A percentile compares a stretch with the other conserved stretches of the same genome.
Conservation (phyloP, 2,329 filamentous ascomycete species). For the Pyrenophora graminea region DNA sequence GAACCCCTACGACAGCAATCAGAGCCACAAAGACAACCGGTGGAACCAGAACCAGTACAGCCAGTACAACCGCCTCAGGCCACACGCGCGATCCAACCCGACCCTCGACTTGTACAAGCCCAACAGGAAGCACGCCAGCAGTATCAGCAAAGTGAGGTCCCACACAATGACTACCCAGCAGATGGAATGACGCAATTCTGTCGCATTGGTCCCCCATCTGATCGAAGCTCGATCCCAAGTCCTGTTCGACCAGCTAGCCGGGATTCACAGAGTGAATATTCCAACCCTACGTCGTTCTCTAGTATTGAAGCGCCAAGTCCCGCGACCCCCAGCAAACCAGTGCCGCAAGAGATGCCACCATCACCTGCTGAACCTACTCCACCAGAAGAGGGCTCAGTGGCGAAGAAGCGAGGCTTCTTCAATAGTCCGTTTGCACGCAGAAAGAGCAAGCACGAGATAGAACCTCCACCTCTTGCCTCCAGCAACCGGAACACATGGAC, state of each 20-base stretch:
- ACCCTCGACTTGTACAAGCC: constrained; percentile 43
- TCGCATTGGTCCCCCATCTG: constrained; percentile 72
- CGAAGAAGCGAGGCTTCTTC: constrained; percentile 84
- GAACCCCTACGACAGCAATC: constrained; percentile 4
- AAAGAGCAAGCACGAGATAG: constrained; percentile 83
- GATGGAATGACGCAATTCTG: constrained; percentile 99
- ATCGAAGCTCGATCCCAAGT: constrained; percentile 69
- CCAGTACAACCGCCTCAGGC: constrained; percentile 14
- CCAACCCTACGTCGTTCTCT: constrained; percentile 84
- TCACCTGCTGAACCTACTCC: constrained; percentile 30
- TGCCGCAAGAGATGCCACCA: constrained; percentile 17
- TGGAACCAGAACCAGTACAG: constrained; percentile 8
- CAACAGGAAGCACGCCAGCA: constrained; percentile 46
- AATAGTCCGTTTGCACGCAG: constrained; percentile 85
- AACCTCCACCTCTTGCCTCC: constrained; percentile 52
- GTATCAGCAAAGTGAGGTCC: constrained; percentile 63
- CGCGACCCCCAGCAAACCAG: constrained; percentile 70
- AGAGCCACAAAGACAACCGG: constrained; percentile 11
- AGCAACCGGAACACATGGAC: constrained; percentile 60
- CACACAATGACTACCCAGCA: constrained; percentile 90
- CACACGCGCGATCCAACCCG: constrained; percentile 35
- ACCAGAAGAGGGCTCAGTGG: constrained; percentile 54
- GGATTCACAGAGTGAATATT: constrained; percentile 89
- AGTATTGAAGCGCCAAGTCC: constrained; percentile 80
- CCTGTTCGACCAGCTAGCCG: constrained; percentile 77